phyloP scores from a whole-genome alignment of 768 basidiomycete genomes.

The Goffeauzyma gilvescens region DNA sequence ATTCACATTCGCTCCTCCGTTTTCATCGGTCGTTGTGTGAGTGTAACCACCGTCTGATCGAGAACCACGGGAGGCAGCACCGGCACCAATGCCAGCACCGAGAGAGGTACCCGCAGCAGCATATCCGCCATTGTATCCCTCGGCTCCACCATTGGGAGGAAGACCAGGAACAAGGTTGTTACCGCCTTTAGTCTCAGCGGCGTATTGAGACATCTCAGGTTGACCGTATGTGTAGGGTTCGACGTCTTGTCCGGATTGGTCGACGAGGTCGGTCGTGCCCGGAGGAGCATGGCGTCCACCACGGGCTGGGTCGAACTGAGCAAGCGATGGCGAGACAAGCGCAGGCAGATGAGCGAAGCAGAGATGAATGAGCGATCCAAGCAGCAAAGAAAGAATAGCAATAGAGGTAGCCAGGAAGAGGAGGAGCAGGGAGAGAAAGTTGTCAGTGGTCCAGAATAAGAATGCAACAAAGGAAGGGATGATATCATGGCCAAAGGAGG shows the following conservation, averaged over 20 bases:
- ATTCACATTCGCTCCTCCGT: constrained; percentile 10
- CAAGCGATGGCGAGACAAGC: no score
- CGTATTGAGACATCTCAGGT: constrained; percentile 29
- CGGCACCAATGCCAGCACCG: background rate
- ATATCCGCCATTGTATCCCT: background rate
- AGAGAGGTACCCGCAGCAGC: background rate
- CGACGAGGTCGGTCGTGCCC: constrained; percentile 17
- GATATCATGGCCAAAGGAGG: no score
- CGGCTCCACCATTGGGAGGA: background rate
- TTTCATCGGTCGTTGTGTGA: no score
- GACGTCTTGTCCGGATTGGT: constrained; percentile 14
- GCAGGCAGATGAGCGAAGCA: no score
- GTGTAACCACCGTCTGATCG: constrained; percentile 16
- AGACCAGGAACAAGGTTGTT: constrained; percentile 9
- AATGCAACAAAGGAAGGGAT: no score
- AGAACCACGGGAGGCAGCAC: background rate
- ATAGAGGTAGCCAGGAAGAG: background rate
- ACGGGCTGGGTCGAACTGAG: constrained; percentile 27
- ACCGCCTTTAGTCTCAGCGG: constrained; percentile 15
- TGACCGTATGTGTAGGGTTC: constrained; percentile 22
- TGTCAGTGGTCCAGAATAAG: no score
- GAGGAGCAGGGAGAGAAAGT: background rate
- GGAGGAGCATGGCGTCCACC: constrained; percentile 20
- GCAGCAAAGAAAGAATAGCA: background rate
- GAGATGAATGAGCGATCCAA: background rate